Conservation (phyloP, 1,139 yeast species). For the Yamadazyma oceani region DNA sequence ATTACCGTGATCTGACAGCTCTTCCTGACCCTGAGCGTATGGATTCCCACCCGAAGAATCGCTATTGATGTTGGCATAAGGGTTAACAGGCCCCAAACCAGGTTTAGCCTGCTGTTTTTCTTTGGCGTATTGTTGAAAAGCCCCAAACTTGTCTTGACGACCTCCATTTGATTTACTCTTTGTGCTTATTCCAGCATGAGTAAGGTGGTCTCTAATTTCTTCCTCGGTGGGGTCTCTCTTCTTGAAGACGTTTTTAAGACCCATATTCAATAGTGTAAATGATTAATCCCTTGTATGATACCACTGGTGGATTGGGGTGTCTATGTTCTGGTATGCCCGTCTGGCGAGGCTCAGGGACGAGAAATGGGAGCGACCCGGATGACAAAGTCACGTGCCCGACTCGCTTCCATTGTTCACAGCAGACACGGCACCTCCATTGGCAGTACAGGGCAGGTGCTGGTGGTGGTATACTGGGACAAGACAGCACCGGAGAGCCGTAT, state of each 20-base stretch:
- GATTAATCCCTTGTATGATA: neutral
- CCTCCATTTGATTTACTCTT: conserved; percentile 32
- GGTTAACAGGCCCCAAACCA: conserved; percentile 49
- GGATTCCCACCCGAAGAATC: conserved; percentile 24
- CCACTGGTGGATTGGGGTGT: too few relatives aligned
- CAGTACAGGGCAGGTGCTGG: too few relatives aligned
- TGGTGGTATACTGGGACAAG: too few relatives aligned
- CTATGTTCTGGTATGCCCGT: too few relatives aligned
- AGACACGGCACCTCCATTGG: too few relatives aligned
- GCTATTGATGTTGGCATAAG: conserved; percentile 39
- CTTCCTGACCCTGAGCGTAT: conserved; percentile 19
- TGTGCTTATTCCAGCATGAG: conserved; percentile 54
- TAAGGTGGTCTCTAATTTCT: conserved; percentile 51
- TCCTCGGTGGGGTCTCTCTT: conserved; percentile 63
- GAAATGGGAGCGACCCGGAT: too few relatives aligned
- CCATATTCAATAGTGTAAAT: conserved; percentile 26
- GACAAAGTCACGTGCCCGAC: too few relatives aligned
- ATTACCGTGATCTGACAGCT: neutral
- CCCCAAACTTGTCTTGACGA: conserved; percentile 61
- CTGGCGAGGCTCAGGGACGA: too few relatives aligned
- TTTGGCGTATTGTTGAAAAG: conserved; percentile 61
- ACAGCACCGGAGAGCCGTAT: too few relatives aligned
- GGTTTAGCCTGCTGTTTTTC: conserved; percentile 42
- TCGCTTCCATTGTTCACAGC: too few relatives aligned
- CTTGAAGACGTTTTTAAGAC: conserved; percentile 54